Conservation (phyloP, 2,329 filamentous ascomycete genomes). For the Allantophomopsis lycopodina region DNA sequence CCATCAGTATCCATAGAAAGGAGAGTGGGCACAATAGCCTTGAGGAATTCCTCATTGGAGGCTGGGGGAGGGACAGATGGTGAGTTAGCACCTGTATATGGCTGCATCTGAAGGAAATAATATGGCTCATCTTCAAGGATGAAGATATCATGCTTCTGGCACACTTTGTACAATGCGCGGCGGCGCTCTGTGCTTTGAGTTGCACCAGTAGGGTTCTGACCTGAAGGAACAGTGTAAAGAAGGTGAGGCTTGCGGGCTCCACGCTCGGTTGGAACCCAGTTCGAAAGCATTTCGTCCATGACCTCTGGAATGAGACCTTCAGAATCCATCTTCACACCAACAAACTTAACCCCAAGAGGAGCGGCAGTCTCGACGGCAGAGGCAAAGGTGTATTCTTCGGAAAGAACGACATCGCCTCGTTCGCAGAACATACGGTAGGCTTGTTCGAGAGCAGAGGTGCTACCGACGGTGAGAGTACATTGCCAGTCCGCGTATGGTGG, state of each 20-base stretch:
- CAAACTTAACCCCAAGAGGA: slow-evolving; percentile 46
- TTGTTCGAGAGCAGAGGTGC: slow-evolving; percentile 76
- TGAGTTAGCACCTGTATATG: slow-evolving; percentile 32
- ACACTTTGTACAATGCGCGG: slow-evolving; percentile 47
- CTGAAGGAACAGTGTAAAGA: slow-evolving; percentile 59
- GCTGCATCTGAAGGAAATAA: slow-evolving; percentile 58
- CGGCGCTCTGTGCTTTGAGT: slow-evolving; percentile 47
- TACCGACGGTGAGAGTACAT: slow-evolving; percentile 71
- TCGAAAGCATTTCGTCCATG: slow-evolving; percentile 47
- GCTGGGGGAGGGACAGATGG: slow-evolving; percentile 36
- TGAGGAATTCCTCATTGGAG: slow-evolving; percentile 60
- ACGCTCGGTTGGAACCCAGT: slow-evolving; percentile 45
- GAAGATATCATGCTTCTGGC: slow-evolving; percentile 57
- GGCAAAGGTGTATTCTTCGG: slow-evolving; percentile 86
- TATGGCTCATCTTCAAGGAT: slow-evolving; percentile 67
- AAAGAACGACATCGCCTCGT: slow-evolving; percentile 64
- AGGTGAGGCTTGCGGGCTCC: slow-evolving; percentile 51
- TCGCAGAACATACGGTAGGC: slow-evolving; percentile 69
- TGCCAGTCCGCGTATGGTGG: slow-evolving; percentile 88
- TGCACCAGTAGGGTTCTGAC: slow-evolving; percentile 64
- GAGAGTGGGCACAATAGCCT: slow-evolving; percentile 57
- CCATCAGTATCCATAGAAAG: slow-evolving; percentile 76
- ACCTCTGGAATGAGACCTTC: slow-evolving; percentile 48
- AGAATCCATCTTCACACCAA: slow-evolving; percentile 50
- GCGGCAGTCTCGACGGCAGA: slow-evolving; percentile 51